A percentile compares a stretch with the other conserved stretches of the same genome.
phyloP scores from a whole-genome alignment of 1,139 yeast species.

The Torulaspora pretoriensis region DNA sequence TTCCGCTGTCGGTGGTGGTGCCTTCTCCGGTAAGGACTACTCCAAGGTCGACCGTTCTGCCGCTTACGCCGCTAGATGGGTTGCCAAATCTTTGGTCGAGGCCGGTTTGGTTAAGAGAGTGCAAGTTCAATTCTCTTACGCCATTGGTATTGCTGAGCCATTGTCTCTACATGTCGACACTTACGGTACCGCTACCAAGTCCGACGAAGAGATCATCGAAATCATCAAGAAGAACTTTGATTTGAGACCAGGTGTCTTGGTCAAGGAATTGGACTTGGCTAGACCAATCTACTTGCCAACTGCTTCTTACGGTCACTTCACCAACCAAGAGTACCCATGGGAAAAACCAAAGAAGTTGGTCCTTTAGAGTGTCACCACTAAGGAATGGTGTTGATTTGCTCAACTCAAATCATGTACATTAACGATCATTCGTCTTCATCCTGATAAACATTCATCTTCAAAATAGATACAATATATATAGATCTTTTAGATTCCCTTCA shows the following conservation, averaged over 20 bases:
- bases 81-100: constrained; percentile 92
- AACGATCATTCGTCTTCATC: constrained; percentile 4
- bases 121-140: constrained; percentile 96
- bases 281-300: constrained; percentile 99
- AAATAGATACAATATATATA: constrained; percentile 8
- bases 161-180: constrained; percentile 95
- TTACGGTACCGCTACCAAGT: constrained; percentile 90
- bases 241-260: constrained; percentile 99
- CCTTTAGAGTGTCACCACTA: constrained; percentile 43
- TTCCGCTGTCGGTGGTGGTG: constrained; percentile 99
- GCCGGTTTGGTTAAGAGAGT: constrained; percentile 98
- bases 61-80: constrained; percentile 99
- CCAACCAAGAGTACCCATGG: constrained; percentile 98
- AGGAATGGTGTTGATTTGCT: constrained; percentile 19
- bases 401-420: constrained; percentile 24
- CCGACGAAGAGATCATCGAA: constrained; percentile 83
- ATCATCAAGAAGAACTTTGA: constrained; percentile 93
- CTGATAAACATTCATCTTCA: constrained; percentile 1
- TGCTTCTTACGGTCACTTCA: constrained; percentile 98
- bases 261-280: constrained; percentile 92
- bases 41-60: constrained; percentile 99
- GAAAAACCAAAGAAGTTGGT: constrained; percentile 91
- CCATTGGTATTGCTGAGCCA: constrained; percentile 99
- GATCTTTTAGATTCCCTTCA: constrained; percentile 14
- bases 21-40: constrained; percentile 99